phyloP scores from a whole-genome alignment of 176 grass and related monocot genomes.

The Bolboschoenus planiculmis region DNA sequence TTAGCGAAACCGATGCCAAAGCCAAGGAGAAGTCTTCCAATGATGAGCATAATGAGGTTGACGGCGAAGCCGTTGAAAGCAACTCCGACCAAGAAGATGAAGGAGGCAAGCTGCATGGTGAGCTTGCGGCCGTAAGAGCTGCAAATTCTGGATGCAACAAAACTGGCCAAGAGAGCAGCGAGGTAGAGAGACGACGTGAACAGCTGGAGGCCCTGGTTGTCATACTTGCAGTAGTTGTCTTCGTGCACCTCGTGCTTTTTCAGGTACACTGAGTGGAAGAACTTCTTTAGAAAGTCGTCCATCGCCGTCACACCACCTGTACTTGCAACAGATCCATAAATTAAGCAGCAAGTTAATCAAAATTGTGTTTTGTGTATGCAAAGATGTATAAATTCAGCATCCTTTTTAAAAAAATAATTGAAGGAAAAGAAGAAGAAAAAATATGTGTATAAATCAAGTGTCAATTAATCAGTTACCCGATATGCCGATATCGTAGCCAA shows the following conservation, averaged over 20 bases:
- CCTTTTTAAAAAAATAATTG: no score
- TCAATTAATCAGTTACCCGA: background rate
- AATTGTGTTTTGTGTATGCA: no score
- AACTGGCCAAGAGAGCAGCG: conserved; percentile 28
- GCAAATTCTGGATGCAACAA: conserved; percentile 18
- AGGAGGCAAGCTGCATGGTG: conserved; percentile 25
- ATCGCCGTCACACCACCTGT: conserved; percentile 34
- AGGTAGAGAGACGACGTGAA: conserved; percentile 39
- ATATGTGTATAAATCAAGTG: no score
- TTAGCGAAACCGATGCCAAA: conserved; percentile 47
- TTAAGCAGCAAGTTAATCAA: no score
- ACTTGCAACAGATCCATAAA: background rate
- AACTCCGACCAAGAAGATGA: conserved; percentile 21
- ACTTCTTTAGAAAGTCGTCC: conserved; percentile 37
- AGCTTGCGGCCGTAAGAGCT: background rate
- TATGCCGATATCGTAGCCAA: conserved; percentile 6
- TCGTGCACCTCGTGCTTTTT: conserved; percentile 28
- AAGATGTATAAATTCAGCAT: no score
- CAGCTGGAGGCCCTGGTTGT: conserved; percentile 31
- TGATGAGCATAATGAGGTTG: conserved; percentile 34
- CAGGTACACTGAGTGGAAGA: conserved; percentile 27
- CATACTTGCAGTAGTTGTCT: conserved; percentile 41
- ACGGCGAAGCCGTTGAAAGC: background rate
- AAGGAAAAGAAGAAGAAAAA: no score
- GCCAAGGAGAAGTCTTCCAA: conserved; percentile 44